These are phyloP conservation scores for Phaeolepiota aurea DNA, from an alignment of 768 basidiomycete species.

Conservation along the genomic window DNA sequence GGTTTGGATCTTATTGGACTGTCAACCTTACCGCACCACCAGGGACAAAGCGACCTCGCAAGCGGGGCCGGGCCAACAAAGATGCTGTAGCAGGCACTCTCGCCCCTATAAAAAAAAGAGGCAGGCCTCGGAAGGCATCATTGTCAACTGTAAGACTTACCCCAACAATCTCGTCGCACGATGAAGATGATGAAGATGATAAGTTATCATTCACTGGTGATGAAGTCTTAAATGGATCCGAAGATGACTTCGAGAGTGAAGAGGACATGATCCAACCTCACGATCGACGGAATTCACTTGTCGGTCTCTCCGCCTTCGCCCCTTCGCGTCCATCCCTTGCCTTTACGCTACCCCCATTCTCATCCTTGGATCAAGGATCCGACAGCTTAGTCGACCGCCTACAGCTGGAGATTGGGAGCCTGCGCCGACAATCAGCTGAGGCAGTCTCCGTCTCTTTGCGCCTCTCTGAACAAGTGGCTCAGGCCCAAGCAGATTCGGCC, in stretches of 20 bases:
- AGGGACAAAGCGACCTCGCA: constrained; percentile 79
- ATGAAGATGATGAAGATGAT: constrained; percentile 15
- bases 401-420: constrained; percentile 53
- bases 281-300: constrained; percentile 30
- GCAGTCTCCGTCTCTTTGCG: constrained; percentile 56
- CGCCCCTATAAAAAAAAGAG: constrained; percentile 26
- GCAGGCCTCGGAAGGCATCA: constrained; percentile 26
- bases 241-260: constrained; percentile 61
- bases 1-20: constrained; percentile 86
- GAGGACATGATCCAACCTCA: constrained; percentile 48
- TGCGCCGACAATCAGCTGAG: constrained; percentile 62
- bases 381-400: constrained; percentile 50
- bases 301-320: constrained; percentile 26
- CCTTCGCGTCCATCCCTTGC: constrained; percentile 19
- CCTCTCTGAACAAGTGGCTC: constrained; percentile 63
- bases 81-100: constrained; percentile 17
- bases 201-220: constrained; percentile 7
- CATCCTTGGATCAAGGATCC: constrained; percentile 23
- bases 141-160: constrained; percentile 2
- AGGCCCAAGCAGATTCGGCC: constrained; percentile 53
- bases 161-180: constrained; percentile 6
- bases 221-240: constrained; percentile 19
- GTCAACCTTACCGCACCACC: constrained; percentile 83
- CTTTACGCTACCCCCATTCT: constrained; percentile 35
- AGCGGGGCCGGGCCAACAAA: constrained; percentile 61